These are phyloP conservation scores for Mallotus repandus DNA, from an alignment of 441 rosid genomes.

Conservation along the genomic window DNA sequence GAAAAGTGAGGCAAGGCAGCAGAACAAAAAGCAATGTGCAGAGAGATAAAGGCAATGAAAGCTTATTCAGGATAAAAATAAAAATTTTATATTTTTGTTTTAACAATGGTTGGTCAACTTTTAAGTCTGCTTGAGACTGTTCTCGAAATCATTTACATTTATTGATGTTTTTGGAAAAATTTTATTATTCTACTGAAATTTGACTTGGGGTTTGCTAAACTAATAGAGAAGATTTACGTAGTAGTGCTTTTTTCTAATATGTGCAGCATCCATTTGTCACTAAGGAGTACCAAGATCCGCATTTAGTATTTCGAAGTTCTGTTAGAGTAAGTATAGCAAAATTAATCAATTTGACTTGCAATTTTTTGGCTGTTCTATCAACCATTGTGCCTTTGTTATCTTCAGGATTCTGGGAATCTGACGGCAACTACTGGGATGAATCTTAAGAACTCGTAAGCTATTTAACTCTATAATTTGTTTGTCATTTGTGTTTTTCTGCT, in stretches of 20 bases:
- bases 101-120: not conserved
- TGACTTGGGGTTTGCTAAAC: not conserved
- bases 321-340: constrained; percentile 33
- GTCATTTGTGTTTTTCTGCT: constrained; percentile 12
- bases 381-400: constrained; percentile 4
- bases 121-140: not conserved
- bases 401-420: constrained; percentile 48
- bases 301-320: constrained; percentile 34
- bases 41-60: not conserved
- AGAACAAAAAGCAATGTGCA: not conserved
- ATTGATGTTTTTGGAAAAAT: not conserved
- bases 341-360: constrained; percentile 15
- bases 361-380: constrained; percentile 18
- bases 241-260: constrained; percentile 16
- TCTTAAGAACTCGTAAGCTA: constrained; percentile 30
- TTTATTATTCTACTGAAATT: not conserved
- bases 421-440: constrained; percentile 42
- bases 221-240: not conserved
- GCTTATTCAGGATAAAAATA: not conserved
- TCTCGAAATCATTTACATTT: not conserved
- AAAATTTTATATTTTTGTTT: not conserved
- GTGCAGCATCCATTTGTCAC: constrained; percentile 93
- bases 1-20: not conserved
- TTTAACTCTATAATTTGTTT: constrained; percentile 24
- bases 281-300: constrained; percentile 48